These are phyloP conservation scores for Allomyces macrogynus DNA, from an alignment of 192 early-diverging fungal genomes.

Conservation along the genomic window DNA sequence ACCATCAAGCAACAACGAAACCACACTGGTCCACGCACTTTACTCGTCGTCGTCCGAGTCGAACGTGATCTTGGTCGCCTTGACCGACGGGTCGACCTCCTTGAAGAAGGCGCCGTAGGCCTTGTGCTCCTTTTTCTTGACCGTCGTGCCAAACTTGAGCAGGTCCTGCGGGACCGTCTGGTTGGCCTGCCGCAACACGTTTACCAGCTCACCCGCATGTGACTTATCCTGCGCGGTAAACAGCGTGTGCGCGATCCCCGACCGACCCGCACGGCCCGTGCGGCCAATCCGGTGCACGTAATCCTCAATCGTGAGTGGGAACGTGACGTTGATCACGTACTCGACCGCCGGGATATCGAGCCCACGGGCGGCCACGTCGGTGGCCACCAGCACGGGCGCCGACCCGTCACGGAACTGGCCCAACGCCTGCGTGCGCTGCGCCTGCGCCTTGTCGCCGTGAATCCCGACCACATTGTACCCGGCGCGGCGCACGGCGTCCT, in stretches of 20 bases:
- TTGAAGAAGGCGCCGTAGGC: constrained; percentile 91
- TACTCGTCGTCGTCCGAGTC: constrained; percentile 12
- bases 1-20: too few relatives aligned
- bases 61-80: constrained; percentile 84
- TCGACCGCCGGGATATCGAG: constrained; percentile 81
- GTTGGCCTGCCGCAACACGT: constrained; percentile 72
- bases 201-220: constrained; percentile 70
- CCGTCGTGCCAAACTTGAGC: constrained; percentile 82
- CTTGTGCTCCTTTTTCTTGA: constrained; percentile 91
- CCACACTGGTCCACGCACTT: too few relatives aligned
- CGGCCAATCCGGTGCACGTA: constrained; percentile 85
- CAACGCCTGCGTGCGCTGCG: constrained; percentile 91
- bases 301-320: constrained; percentile 90
- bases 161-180: constrained; percentile 68
- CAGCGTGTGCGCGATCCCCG: constrained; percentile 76
- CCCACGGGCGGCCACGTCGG: constrained; percentile 91
- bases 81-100: constrained; percentile 59
- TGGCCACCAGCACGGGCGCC: constrained; percentile 86
- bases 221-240: constrained; percentile 80
- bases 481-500: constrained; percentile 66
- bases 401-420: constrained; percentile 72
- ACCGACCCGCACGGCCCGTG: constrained; percentile 84
- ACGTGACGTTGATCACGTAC: constrained; percentile 89
- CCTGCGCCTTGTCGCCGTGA: constrained; percentile 92
- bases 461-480: constrained; percentile 84